Evolutionary conservation across 2,329 filamentous ascomycete species (phyloP).

Genomic region (Mycosphaerella sp.): DNA sequence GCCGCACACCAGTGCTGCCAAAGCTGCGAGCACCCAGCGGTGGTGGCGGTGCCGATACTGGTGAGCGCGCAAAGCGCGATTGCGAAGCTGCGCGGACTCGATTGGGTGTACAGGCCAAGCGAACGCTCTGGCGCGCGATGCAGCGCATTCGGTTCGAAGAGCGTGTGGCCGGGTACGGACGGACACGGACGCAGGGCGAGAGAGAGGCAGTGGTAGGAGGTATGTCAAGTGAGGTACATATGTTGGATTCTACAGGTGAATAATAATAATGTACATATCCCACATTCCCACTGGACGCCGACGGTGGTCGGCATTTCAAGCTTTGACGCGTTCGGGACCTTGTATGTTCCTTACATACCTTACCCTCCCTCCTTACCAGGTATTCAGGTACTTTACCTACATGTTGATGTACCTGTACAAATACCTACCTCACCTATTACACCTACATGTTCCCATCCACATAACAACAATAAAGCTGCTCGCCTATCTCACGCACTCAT

Average conservation of each 20-base stretch:
- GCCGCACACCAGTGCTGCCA: slow-evolving; percentile 15
- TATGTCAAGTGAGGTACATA: neutral
- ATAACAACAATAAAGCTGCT: too few species aligned
- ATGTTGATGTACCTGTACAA: too few species aligned
- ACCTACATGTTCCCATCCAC: too few species aligned
- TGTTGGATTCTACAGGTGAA: neutral
- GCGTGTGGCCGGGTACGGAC: neutral
- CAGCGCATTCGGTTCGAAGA: slow-evolving; percentile 24
- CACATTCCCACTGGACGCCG: too few species aligned
- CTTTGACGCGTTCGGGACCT: too few species aligned
- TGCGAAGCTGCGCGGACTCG: slow-evolving; percentile 20
- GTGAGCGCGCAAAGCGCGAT: slow-evolving; percentile 4
- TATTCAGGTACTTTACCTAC: too few species aligned
- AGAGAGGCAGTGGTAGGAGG: too few species aligned
- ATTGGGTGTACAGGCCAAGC: slow-evolving; percentile 23
- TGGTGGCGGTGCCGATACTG: neutral
- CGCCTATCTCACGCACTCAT: too few species aligned
- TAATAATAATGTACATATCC: neutral
- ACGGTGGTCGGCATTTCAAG: too few species aligned
- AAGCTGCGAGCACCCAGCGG: slow-evolving; percentile 19
- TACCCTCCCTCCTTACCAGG: too few species aligned
- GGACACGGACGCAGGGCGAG: neutral
- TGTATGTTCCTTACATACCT: too few species aligned
- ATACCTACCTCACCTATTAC: too few species aligned
- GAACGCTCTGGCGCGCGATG: slow-evolving; percentile 29